Conservation (phyloP, 768 basidiomycete genomes). For the Agaricus sinodeliciosus region DNA sequence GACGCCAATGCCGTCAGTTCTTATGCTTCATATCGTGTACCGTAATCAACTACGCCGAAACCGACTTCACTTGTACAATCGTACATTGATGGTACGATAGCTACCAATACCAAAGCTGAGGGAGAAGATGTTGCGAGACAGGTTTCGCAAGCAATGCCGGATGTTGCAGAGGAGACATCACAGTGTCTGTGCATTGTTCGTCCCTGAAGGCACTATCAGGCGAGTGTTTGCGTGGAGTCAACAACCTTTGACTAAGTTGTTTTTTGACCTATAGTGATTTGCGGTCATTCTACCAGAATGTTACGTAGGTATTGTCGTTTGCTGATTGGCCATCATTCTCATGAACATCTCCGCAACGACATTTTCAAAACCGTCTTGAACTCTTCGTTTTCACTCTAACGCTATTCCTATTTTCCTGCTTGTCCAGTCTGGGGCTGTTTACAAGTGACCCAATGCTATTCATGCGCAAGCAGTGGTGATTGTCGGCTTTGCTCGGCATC, state of each 20-base stretch:
- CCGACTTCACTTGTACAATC: slow-evolving; percentile 66
- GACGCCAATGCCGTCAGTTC: slow-evolving; percentile 56
- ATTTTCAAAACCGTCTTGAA: slow-evolving; percentile 96
- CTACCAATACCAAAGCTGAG: slow-evolving; percentile 51
- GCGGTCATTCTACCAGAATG: slow-evolving; percentile 88
- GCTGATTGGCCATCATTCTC: neutral
- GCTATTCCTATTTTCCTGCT: slow-evolving; percentile 92
- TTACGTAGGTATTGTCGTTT: slow-evolving; percentile 46
- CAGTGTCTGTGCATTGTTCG: slow-evolving; percentile 86
- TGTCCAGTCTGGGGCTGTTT: slow-evolving; percentile 90
- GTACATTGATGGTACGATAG: slow-evolving; percentile 63
- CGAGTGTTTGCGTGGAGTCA: slow-evolving; percentile 31
- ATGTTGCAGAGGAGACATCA: slow-evolving; percentile 62
- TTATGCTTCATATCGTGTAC: slow-evolving; percentile 16
- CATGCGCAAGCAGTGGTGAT: slow-evolving; percentile 72
- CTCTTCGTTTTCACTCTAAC: slow-evolving; percentile 98
- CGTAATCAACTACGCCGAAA: slow-evolving; percentile 42
- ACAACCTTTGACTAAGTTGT: slow-evolving; percentile 1
- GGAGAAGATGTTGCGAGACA: slow-evolving; percentile 24
- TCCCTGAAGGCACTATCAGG: slow-evolving; percentile 79
- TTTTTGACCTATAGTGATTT: slow-evolving; percentile 51
- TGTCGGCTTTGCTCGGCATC: no score
- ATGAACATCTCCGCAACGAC: slow-evolving; percentile 52
- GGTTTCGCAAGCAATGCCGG: slow-evolving; percentile 43
- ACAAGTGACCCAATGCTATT: slow-evolving; percentile 94